phyloP scores from a whole-genome alignment of 371 early-diverging fungal species.

The Mucor lusitanicus region DNA sequence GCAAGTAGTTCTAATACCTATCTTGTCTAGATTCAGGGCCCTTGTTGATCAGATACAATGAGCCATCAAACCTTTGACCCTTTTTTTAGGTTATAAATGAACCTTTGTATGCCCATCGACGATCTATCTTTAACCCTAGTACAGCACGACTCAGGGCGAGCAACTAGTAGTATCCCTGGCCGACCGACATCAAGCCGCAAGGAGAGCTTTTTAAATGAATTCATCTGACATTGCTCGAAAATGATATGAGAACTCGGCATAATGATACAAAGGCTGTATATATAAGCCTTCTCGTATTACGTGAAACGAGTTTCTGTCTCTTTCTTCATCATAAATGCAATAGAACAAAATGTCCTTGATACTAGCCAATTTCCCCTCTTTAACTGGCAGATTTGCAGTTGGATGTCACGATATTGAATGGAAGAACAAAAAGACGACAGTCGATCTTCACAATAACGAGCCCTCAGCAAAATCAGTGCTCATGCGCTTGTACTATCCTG shows the following conservation, averaged over 20 bases:
- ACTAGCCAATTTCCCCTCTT: constrained; percentile 28
- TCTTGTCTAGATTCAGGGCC: not conserved
- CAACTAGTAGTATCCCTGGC: not conserved
- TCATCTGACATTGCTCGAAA: not conserved
- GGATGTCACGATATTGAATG: constrained; percentile 36
- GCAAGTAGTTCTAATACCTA: too few species aligned
- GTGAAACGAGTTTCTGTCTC: not conserved
- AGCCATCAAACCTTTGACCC: not conserved
- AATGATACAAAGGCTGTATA: not conserved
- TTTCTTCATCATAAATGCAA: not conserved
- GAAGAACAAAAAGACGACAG: not conserved
- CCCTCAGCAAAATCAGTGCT: constrained; percentile 3
- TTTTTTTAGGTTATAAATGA: not conserved
- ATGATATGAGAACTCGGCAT: constrained; percentile 2
- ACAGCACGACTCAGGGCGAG: not conserved
- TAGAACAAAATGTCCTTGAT: constrained; percentile 8
- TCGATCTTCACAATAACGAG: not conserved
- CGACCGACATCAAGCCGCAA: not conserved
- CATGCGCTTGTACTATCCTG: constrained; percentile 26
- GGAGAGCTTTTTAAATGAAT: not conserved
- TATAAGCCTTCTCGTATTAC: not conserved
- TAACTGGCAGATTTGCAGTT: constrained; percentile 30
- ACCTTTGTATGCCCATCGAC: not conserved
- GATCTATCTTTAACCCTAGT: not conserved
- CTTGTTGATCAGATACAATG: not conserved